These are phyloP conservation scores for Podila horticola DNA, from an alignment of 192 early-diverging fungal species.

Conservation along the genomic window DNA sequence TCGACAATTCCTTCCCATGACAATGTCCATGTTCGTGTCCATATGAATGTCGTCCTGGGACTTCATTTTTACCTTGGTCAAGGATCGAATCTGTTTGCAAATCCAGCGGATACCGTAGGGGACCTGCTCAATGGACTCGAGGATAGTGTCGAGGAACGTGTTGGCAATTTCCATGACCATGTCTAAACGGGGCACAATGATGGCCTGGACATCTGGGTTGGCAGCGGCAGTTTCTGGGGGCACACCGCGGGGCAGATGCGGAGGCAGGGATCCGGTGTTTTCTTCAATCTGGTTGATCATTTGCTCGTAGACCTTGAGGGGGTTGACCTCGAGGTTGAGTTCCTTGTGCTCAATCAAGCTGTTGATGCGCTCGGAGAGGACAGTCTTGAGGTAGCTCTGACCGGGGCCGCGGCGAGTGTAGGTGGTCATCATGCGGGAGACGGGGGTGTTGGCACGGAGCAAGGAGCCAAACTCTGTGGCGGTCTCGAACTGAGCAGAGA, in stretches of 20 bases:
- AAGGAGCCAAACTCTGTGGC: conserved; percentile 89
- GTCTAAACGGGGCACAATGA: conserved; percentile 82
- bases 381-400: conserved; percentile 91
- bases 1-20: too few relatives aligned
- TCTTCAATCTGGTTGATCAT: conserved; percentile 82
- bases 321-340: conserved; percentile 94
- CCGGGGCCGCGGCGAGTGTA: conserved; percentile 95
- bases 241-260: conserved; percentile 78
- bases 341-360: conserved; percentile 83
- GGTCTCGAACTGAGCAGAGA: conserved; percentile 94
- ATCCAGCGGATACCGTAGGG: conserved; percentile 99
- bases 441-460: conserved; percentile 93
- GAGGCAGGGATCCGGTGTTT: conserved; percentile 65
- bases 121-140: conserved; percentile 81
- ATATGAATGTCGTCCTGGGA: not conserved
- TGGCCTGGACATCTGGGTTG: conserved; percentile 85
- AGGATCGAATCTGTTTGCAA: conserved; percentile 94
- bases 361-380: conserved; percentile 83
- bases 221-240: conserved; percentile 83
- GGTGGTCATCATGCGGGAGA: conserved; percentile 98
- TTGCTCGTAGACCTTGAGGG: conserved; percentile 90
- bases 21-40: too few relatives aligned
- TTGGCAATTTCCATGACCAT: conserved; percentile 90
- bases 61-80: conserved; percentile 71
- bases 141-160: conserved; percentile 87